Conservation (phyloP, 2,329 filamentous ascomycete genomes). For the Pseudogymnoascus sp. region DNA sequence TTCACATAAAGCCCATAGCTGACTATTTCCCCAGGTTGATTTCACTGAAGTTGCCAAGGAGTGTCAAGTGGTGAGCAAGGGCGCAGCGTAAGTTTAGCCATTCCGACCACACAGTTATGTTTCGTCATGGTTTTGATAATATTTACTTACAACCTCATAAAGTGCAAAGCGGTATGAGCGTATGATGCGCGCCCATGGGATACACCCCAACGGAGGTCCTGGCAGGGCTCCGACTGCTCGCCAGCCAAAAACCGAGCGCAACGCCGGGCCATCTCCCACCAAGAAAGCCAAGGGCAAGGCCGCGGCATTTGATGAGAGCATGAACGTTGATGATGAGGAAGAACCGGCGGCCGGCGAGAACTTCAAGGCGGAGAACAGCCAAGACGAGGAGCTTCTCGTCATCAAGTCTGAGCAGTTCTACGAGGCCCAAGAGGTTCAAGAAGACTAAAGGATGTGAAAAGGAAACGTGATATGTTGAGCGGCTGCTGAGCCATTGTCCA, state of each 20-base stretch:
- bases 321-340: conserved; percentile 10
- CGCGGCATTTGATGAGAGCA: conserved; percentile 19
- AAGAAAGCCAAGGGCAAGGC: conserved; percentile 21
- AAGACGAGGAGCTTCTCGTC: not conserved
- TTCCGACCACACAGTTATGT: not conserved
- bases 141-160: conserved; percentile 11
- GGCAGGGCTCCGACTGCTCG: conserved; percentile 20
- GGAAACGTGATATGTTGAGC: not conserved
- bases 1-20: not conserved
- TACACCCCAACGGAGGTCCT: conserved; percentile 28
- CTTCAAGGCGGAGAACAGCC: not conserved
- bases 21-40: conserved; percentile 43
- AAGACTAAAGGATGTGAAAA: not conserved
- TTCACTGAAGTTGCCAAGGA: conserved; percentile 58
- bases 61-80: conserved; percentile 54
- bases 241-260: conserved; percentile 15
- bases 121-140: conserved; percentile 5
- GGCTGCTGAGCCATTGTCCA: not conserved
- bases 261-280: conserved; percentile 16
- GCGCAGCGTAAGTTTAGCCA: conserved; percentile 54
- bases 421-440: not conserved
- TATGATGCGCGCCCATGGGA: conserved; percentile 51
- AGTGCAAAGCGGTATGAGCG: conserved; percentile 63
- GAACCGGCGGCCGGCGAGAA: conserved; percentile 3
- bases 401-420: conserved; percentile 4